phyloP scores from a whole-genome alignment of 805 yeast genomes.

The Wickerhamiella brachini region DNA sequence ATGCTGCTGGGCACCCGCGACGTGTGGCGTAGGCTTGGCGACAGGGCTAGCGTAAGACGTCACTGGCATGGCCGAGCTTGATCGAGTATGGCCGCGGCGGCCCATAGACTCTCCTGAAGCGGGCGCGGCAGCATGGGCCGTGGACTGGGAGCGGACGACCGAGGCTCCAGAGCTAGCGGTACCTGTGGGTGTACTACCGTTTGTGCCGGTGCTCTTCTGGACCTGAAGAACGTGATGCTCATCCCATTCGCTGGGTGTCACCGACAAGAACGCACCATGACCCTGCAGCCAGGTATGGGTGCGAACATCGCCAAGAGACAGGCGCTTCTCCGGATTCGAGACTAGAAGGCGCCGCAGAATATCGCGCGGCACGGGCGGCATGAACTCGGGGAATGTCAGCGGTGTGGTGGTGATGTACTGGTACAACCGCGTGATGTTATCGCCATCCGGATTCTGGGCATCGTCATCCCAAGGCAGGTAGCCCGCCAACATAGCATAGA shows the following conservation, averaged over 20 bases:
- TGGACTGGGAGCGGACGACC: conserved; percentile 3
- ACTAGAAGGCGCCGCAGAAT: conserved; percentile 67
- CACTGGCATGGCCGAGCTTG: conserved; percentile 5
- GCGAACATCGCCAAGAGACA: conserved; percentile 53
- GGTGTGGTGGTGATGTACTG: conserved; percentile 86
- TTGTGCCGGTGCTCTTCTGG: background rate
- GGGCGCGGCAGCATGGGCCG: background rate
- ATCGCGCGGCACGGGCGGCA: conserved; percentile 83
- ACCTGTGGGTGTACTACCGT: background rate
- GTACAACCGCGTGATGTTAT: conserved; percentile 80
- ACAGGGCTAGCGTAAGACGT: background rate
- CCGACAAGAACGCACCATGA: conserved; percentile 66
- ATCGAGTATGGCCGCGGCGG: conserved; percentile 2
- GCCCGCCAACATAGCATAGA: conserved; percentile 95
- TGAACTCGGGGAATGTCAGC: conserved; percentile 87
- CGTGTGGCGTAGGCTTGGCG: background rate
- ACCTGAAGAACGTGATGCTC: conserved; percentile 16
- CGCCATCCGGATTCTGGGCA: conserved; percentile 90
- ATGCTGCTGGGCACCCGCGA: background rate
- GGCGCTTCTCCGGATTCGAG: conserved; percentile 69
- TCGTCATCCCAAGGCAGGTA: conserved; percentile 97
- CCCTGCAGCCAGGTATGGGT: conserved; percentile 83
- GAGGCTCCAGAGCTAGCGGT: background rate
- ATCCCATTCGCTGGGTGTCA: conserved; percentile 89
- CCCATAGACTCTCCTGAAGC: background rate